Conservation (phyloP, 306 rosid genomes). For the Casuarina cunninghamiana region DNA sequence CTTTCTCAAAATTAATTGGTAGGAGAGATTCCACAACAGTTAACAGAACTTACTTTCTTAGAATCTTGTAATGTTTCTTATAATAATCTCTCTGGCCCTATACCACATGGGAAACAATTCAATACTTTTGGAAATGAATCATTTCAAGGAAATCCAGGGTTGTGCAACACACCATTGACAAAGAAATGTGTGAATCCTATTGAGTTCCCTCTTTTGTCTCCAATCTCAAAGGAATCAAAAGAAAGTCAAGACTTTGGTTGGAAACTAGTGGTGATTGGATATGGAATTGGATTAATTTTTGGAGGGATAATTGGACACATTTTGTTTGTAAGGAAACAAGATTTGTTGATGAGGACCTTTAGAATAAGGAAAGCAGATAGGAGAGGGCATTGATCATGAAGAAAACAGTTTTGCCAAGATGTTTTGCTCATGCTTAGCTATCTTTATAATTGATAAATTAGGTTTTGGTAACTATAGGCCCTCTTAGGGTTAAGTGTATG, state of each 20-base stretch:
- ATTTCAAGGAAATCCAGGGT: constrained; percentile 12
- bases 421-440: too few species aligned
- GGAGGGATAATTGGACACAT: not conserved
- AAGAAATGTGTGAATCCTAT: constrained; percentile 17
- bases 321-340: not conserved
- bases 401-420: too few species aligned
- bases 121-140: constrained; percentile 12
- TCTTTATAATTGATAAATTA: too few species aligned
- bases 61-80: not conserved
- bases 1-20: not conserved
- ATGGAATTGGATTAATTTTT: constrained; percentile 3
- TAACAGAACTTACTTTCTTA: not conserved
- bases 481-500: too few species aligned
- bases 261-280: constrained; percentile 17
- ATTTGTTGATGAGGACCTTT: constrained; percentile 2
- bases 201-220: not conserved
- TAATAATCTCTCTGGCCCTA: not conserved
- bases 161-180: constrained; percentile 20
- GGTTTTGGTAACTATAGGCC: too few species aligned
- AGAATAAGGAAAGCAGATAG: not conserved
- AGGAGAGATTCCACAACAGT: not conserved
- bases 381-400: too few species aligned
- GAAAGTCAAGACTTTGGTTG: constrained; percentile 15
- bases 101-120: not conserved
- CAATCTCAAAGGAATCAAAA: not conserved